A percentile compares a stretch with the other conserved stretches of the same genome.
These are phyloP conservation scores for Poa pratensis DNA, from an alignment of 176 grass and related monocot species.

Conservation along the genomic window DNA sequence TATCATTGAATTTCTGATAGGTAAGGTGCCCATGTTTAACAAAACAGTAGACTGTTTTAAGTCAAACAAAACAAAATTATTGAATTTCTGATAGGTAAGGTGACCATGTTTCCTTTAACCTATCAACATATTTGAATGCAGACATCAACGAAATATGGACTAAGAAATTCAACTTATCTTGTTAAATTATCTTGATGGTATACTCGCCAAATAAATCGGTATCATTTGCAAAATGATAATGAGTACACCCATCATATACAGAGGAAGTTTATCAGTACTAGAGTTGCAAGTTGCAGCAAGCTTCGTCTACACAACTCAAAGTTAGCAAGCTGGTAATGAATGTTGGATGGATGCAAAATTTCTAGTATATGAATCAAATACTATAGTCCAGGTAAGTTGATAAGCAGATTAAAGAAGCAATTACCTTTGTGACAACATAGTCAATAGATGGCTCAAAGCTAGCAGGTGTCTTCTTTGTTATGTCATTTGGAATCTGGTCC, in stretches of 20 bases:
- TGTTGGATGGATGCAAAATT: neutral
- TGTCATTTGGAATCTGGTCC: slow-evolving; percentile 98
- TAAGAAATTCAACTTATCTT: slow-evolving; percentile 4
- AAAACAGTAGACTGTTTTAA: neutral
- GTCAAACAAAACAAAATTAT: neutral
- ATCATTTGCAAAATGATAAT: neutral
- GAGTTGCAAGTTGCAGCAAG: neutral
- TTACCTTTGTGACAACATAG: slow-evolving; percentile 98
- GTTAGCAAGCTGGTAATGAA: neutral
- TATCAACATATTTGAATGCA: slow-evolving; percentile 30
- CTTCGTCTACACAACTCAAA: neutral
- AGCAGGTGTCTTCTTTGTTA: slow-evolving; percentile 98
- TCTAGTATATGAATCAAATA: neutral
- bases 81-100: neutral
- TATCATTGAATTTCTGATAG: neutral
- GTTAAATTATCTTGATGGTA: slow-evolving; percentile 7
- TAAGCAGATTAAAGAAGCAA: slow-evolving; percentile 14
- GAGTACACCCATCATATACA: neutral
- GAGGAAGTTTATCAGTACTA: neutral
- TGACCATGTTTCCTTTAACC: neutral
- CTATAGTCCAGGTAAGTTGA: neutral
- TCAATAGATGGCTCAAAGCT: slow-evolving; percentile 99
- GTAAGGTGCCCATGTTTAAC: slow-evolving; percentile 19
- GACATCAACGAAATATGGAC: neutral
- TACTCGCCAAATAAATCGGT: slow-evolving; percentile 2